Conservation (phyloP, 192 early-diverging fungal species). For the Rhizophagus sp. region DNA sequence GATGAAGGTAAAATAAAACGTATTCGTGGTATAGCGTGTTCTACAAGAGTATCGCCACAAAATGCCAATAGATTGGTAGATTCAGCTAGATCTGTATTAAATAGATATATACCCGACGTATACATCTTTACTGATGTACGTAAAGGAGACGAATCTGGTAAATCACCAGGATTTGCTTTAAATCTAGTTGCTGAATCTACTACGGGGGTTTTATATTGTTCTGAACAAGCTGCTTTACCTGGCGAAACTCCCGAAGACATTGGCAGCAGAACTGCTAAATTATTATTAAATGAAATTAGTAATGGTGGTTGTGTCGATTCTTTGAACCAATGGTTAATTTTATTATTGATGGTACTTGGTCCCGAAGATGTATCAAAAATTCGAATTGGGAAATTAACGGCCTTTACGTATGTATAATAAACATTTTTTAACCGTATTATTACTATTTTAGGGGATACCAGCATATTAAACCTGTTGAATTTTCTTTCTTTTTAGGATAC, state of each 20-base stretch:
- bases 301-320: slow-evolving; percentile 92
- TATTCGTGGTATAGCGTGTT: slow-evolving; percentile 90
- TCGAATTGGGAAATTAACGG: slow-evolving; percentile 79
- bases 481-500: slow-evolving; percentile 58
- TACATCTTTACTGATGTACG: slow-evolving; percentile 98
- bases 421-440: background rate
- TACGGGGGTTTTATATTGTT: slow-evolving; percentile 77
- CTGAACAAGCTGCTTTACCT: slow-evolving; percentile 79
- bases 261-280: slow-evolving; percentile 71
- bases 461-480: slow-evolving; percentile 2
- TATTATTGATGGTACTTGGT: slow-evolving; percentile 84
- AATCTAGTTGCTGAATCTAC: slow-evolving; percentile 92
- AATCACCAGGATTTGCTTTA: slow-evolving; percentile 90
- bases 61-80: slow-evolving; percentile 93
- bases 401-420: slow-evolving; percentile 70
- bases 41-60: slow-evolving; percentile 90
- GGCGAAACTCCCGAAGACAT: slow-evolving; percentile 92
- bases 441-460: background rate
- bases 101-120: slow-evolving; percentile 94
- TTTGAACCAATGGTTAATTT: slow-evolving; percentile 80
- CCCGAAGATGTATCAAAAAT: slow-evolving; percentile 95
- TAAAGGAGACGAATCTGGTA: slow-evolving; percentile 92
- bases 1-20: slow-evolving; percentile 88
- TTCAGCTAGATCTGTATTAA: slow-evolving; percentile 81
- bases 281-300: slow-evolving; percentile 82